phyloP scores from a whole-genome alignment of 2,329 filamentous ascomycete genomes.

The Didymella segeticola region DNA sequence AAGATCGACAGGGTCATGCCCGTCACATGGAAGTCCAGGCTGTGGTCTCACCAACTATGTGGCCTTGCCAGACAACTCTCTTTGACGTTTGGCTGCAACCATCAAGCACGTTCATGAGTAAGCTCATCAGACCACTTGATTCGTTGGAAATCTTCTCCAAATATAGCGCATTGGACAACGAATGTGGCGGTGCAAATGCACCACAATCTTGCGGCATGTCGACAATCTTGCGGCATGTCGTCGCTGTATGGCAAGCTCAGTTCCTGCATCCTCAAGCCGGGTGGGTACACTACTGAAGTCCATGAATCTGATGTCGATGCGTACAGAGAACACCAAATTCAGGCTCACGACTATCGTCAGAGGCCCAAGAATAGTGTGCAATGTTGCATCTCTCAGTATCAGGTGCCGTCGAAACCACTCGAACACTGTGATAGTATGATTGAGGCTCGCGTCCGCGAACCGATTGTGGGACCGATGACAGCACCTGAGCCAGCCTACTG shows the following conservation, averaged over 20 bases:
- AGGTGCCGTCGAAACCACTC: background rate
- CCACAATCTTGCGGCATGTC: background rate
- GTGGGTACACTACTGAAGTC: conserved; percentile 6
- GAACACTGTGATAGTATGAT: background rate
- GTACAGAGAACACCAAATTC: background rate
- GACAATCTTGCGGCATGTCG: background rate
- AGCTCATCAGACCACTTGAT: background rate
- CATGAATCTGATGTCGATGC: conserved; percentile 11
- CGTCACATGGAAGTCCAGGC: conserved; percentile 28
- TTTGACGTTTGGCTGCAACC: conserved; percentile 21
- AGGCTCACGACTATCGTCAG: background rate
- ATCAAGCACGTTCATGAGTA: conserved; percentile 10
- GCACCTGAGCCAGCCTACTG: conserved; percentile 19
- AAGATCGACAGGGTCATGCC: conserved; percentile 31
- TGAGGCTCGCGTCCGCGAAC: conserved; percentile 8
- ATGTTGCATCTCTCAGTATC: background rate
- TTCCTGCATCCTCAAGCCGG: conserved; percentile 2
- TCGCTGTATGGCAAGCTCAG: background rate
- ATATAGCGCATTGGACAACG: conserved; percentile 4
- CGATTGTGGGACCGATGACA: conserved; percentile 12
- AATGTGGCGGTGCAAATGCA: conserved; percentile 11
- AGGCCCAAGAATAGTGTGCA: conserved; percentile 3
- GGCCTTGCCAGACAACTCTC: conserved; percentile 32
- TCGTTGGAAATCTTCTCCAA: background rate
- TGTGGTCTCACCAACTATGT: conserved; percentile 24